Conservation (phyloP, 2,329 filamentous ascomycete genomes). For the Chalara sp. region DNA sequence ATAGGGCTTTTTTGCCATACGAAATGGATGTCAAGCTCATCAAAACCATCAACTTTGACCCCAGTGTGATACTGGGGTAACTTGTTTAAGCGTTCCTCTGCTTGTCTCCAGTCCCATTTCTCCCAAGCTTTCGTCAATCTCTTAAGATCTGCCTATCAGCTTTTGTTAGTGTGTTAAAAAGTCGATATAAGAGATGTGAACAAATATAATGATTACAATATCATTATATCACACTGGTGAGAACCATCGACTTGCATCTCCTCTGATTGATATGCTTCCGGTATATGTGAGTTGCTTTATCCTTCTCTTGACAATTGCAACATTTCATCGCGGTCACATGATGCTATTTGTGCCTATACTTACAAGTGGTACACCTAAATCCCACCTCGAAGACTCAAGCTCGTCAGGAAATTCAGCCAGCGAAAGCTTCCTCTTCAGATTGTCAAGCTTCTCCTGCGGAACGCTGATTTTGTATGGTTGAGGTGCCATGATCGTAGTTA, state of each 20-base stretch:
- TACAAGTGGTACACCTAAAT: slow-evolving; percentile 50
- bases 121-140: slow-evolving; percentile 52
- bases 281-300: no score
- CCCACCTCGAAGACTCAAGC: slow-evolving; percentile 43
- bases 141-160: slow-evolving; percentile 43
- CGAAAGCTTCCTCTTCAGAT: slow-evolving; percentile 49
- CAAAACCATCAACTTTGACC: slow-evolving; percentile 52
- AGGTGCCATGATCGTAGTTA: slow-evolving; percentile 12
- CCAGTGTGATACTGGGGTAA: slow-evolving; percentile 48
- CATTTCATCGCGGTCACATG: no score
- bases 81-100: slow-evolving; percentile 51
- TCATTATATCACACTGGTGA: no score
- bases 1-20: slow-evolving; percentile 47
- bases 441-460: slow-evolving; percentile 43
- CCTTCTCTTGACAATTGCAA: no score
- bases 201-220: no score
- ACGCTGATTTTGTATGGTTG: slow-evolving; percentile 41
- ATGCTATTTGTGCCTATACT: not conserved
- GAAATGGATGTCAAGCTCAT: slow-evolving; percentile 55
- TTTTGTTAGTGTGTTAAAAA: no score
- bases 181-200: no score
- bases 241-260: no score
- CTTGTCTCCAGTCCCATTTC: slow-evolving; percentile 54
- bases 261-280: no score
- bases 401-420: slow-evolving; percentile 50